Evolutionary conservation across 495 filamentous ascomycete species (phyloP).

Genomic region (Sabuloglossum arenarium): DNA sequence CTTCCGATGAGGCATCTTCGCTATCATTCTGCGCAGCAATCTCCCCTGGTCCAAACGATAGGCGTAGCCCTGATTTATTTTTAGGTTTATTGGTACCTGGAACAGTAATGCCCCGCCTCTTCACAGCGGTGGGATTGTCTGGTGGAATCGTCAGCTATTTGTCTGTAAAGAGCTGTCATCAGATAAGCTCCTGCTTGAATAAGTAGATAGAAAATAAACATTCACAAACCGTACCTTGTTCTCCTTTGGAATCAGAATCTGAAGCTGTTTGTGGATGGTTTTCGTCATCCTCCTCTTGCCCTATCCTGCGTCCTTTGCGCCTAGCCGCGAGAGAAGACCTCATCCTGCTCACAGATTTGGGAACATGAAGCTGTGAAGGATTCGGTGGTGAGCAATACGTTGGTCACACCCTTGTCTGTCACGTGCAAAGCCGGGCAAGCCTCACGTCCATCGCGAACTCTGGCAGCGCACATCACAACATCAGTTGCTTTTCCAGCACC

Average conservation of each 20-base stretch:
- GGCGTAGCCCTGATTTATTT: slow-evolving; percentile 38
- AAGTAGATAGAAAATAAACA: not conserved
- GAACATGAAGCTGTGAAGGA: no score
- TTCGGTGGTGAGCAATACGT: no score
- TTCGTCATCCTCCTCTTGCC: slow-evolving; percentile 39
- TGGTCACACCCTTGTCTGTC: no score
- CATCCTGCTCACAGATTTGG: slow-evolving; percentile 18
- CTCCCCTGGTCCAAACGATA: slow-evolving; percentile 55
- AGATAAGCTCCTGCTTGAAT: not conserved
- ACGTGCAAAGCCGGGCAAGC: not conserved
- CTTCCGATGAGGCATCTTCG: slow-evolving; percentile 31
- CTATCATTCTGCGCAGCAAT: slow-evolving; percentile 31
- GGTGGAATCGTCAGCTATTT: not conserved
- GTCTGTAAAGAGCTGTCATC: not conserved
- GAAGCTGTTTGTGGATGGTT: not conserved
- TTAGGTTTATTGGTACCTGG: slow-evolving; percentile 18
- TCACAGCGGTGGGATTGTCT: slow-evolving; percentile 21
- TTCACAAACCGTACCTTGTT: slow-evolving; percentile 15
- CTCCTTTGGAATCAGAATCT: slow-evolving; percentile 4
- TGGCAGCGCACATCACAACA: not conserved
- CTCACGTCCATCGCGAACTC: not conserved
- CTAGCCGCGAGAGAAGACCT: slow-evolving; percentile 47
- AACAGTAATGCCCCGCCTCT: slow-evolving; percentile 14
- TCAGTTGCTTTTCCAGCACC: not conserved
- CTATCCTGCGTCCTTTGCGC: slow-evolving; percentile 55